phyloP scores from a whole-genome alignment of 129 eudicot species.

The Gnaphalium uliginosum region DNA sequence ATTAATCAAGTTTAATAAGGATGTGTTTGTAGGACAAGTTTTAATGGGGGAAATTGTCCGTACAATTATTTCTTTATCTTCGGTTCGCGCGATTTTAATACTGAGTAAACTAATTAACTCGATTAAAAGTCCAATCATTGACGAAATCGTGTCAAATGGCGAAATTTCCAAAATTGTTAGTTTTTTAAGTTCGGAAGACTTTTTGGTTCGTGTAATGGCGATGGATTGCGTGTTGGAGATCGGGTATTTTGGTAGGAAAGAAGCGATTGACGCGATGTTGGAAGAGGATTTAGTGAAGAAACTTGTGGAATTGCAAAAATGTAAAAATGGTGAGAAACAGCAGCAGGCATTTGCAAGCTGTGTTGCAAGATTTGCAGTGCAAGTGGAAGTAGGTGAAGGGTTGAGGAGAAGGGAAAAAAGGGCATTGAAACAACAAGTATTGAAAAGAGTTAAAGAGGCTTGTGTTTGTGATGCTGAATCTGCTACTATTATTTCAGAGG shows the following conservation, averaged over 20 bases:
- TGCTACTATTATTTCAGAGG: constrained; percentile 87
- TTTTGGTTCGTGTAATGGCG: constrained; percentile 35
- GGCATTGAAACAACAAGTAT: constrained; percentile 59
- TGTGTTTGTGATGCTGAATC: constrained; percentile 67
- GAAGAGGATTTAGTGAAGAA: constrained; percentile 47
- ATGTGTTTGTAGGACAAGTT: constrained; percentile 77
- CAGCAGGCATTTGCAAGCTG: constrained; percentile 63
- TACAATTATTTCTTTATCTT: constrained; percentile 44
- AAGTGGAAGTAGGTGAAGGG: constrained; percentile 90
- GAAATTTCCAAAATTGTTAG: constrained; percentile 50
- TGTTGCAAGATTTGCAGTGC: constrained; percentile 81
- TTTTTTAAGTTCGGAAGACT: constrained; percentile 32
- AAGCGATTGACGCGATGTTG: constrained; percentile 78
- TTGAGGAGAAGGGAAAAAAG: constrained; percentile 79
- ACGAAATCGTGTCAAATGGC: constrained; percentile 56
- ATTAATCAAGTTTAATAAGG: constrained; percentile 64
- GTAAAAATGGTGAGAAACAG: constrained; percentile 42
- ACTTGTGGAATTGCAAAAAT: constrained; percentile 72
- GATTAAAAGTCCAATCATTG: constrained; percentile 77
- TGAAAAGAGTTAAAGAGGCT: constrained; percentile 58
- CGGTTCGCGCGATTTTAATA: constrained; percentile 41
- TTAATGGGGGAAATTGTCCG: constrained; percentile 47
- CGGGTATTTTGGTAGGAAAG: constrained; percentile 82
- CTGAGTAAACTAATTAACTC: constrained; percentile 49
- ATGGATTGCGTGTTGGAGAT: constrained; percentile 72